Evolutionary conservation across 306 rosid species (phyloP), one percentile per base, ranked within the genome.

Genomic region (Lablab purpureus): DNA sequence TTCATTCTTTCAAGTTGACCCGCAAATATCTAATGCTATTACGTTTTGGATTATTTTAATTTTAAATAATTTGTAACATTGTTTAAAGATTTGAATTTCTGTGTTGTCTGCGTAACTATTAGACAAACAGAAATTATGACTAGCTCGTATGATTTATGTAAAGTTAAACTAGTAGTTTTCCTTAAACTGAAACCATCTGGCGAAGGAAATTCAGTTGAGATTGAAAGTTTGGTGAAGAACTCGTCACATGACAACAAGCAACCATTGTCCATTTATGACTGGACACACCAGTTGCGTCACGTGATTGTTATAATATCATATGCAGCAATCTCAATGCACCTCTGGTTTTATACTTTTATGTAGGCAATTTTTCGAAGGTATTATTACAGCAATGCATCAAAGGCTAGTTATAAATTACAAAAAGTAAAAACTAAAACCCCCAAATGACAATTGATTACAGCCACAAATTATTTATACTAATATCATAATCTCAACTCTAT

Each of bases 381-480:
- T 19, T 2, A 3, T 19, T 41, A 22, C 2, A 22, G n/a, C 55
- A 41, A 58, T 1, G 40, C 18, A 59, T 5, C 14, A 15, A 5
- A 17, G 23, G 12, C n/a, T 10, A 18, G 73, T 49, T 25, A 72
- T 22, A 19, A 45, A 54, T 59, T 30, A 62, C 13, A 45, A 12
- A 10, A 22, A 1, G n/a, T 4, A n/a, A 6, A 54, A 40, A 50
- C 27, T 32, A 40, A 8, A 40, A 36, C 25, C 72, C 49, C 72
- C 49, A 69, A 59, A 49, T 66, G 52, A 50, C 10, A 78, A 52
- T 45, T 49, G 71, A 81, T 62, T 41, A 64, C 21, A 3, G 60
- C 50, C 56, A n/a, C 40, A 34, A 49, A 82, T 80, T 27, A 87
- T 89, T 73, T 85, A 83, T 90, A 77, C 4, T 67, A 30, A 80